Conservation (phyloP, 1,139 yeast species). For the Diutina neorugosa region DNA sequence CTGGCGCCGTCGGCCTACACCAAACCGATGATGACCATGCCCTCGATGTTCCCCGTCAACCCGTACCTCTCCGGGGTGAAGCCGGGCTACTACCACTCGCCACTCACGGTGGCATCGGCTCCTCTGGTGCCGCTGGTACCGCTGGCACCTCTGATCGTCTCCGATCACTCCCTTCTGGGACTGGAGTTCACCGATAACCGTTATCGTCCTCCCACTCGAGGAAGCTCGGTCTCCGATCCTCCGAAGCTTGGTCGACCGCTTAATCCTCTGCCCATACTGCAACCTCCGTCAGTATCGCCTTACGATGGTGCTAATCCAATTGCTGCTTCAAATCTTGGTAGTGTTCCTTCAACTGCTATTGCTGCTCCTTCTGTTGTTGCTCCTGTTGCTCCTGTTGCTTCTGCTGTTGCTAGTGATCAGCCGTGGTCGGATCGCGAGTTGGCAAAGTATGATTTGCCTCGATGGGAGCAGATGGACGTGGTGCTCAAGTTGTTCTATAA, state of each 20-base stretch:
- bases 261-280: not conserved
- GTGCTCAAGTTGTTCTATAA: slow-evolving; percentile 37
- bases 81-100: not conserved
- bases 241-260: not conserved
- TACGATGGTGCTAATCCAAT: too few relatives aligned
- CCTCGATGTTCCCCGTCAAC: slow-evolving; percentile 6
- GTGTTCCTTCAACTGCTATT: too few relatives aligned
- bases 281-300: not conserved
- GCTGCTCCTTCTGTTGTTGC: not conserved
- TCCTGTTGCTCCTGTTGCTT: not conserved
- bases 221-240: not conserved
- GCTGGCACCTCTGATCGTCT: slow-evolving; percentile 6
- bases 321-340: too few relatives aligned
- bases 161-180: not conserved
- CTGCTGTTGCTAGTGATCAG: not conserved
- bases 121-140: slow-evolving; percentile 7
- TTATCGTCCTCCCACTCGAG: not conserved
- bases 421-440: slow-evolving; percentile 6
- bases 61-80: slow-evolving; percentile 6
- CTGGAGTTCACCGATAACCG: not conserved
- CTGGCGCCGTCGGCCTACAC: not conserved
- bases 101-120: slow-evolving; percentile 4
- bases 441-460: slow-evolving; percentile 28
- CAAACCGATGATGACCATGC: slow-evolving; percentile 3
- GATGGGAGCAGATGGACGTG: slow-evolving; percentile 21